Conservation (phyloP, 2,329 filamentous ascomycete genomes). For the Curvularia verruculosa region DNA sequence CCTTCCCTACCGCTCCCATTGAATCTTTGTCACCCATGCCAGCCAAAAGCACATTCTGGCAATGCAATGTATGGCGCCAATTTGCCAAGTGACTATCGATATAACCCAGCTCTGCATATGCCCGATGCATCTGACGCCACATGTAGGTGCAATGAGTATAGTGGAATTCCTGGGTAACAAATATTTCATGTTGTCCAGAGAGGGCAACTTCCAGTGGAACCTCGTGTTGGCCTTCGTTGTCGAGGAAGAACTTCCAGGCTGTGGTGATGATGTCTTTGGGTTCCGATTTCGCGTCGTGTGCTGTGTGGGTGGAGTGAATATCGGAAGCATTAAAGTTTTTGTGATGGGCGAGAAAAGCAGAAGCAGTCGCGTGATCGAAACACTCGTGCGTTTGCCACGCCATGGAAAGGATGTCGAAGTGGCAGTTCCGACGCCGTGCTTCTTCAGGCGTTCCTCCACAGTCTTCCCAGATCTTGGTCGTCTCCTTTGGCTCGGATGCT, state of each 20-base stretch:
- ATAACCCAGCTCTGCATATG: not conserved
- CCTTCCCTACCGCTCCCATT: not conserved
- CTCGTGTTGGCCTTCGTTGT: not conserved
- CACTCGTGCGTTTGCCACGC: not conserved
- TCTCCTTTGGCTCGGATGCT: not conserved
- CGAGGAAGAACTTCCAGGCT: not conserved
- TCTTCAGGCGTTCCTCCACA: not conserved
- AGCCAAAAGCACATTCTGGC: not conserved
- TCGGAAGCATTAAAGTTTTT: not conserved
- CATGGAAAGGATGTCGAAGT: not conserved
- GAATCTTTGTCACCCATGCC: not conserved
- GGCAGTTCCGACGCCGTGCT: not conserved
- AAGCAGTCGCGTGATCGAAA: not conserved
- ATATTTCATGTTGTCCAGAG: not conserved
- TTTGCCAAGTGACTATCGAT: not conserved
- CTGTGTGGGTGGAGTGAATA: not conserved
- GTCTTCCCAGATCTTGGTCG: not conserved
- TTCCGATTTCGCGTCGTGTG: not conserved
- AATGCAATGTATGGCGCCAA: not conserved
- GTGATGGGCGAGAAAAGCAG: not conserved
- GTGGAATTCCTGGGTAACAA: not conserved
- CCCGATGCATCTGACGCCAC: conserved; percentile 1
- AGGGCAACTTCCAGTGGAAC: not conserved
- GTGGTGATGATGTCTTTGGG: not conserved
- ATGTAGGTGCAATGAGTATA: not conserved